Conservation (phyloP, 768 basidiomycete species). For the Lactarius deliciosus region DNA sequence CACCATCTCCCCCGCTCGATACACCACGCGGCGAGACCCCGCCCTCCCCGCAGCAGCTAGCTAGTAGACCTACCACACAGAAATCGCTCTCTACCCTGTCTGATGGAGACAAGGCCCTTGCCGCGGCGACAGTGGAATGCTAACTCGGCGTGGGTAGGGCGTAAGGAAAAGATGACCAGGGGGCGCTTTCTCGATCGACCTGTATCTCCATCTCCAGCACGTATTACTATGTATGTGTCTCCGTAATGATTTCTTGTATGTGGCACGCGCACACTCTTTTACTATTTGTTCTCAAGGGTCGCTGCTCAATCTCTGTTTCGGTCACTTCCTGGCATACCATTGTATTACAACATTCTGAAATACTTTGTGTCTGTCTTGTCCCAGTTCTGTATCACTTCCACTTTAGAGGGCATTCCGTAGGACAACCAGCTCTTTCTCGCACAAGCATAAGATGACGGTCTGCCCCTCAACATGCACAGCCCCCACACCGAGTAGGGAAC, state of each 20-base stretch:
- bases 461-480: slow-evolving; percentile 40
- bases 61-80: slow-evolving; percentile 48
- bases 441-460: slow-evolving; percentile 62
- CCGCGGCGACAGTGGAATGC: slow-evolving; percentile 60
- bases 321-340: slow-evolving; percentile 27
- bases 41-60: slow-evolving; percentile 44
- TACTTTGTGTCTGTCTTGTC: slow-evolving; percentile 27
- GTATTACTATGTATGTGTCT: slow-evolving; percentile 28
- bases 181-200: slow-evolving; percentile 6
- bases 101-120: slow-evolving; percentile 53
- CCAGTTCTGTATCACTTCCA: slow-evolving; percentile 24
- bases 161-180: slow-evolving; percentile 43
- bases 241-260: slow-evolving; percentile 28
- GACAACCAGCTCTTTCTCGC: slow-evolving; percentile 73
- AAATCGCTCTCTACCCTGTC: slow-evolving; percentile 52
- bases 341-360: slow-evolving; percentile 29
- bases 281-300: slow-evolving; percentile 26
- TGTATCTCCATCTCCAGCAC: slow-evolving; percentile 22
- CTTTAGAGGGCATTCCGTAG: slow-evolving; percentile 41
- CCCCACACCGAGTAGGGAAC: slow-evolving; percentile 78
- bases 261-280: slow-evolving; percentile 25
- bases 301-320: slow-evolving; percentile 26
- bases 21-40: slow-evolving; percentile 47
- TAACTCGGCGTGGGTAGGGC: slow-evolving; percentile 62
- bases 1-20: slow-evolving; percentile 29